A percentile compares a stretch with the other conserved stretches of the same genome.
These are phyloP conservation scores for Malus hybrid DNA, from an alignment of 331 rosid species.

Conservation along the genomic window DNA sequence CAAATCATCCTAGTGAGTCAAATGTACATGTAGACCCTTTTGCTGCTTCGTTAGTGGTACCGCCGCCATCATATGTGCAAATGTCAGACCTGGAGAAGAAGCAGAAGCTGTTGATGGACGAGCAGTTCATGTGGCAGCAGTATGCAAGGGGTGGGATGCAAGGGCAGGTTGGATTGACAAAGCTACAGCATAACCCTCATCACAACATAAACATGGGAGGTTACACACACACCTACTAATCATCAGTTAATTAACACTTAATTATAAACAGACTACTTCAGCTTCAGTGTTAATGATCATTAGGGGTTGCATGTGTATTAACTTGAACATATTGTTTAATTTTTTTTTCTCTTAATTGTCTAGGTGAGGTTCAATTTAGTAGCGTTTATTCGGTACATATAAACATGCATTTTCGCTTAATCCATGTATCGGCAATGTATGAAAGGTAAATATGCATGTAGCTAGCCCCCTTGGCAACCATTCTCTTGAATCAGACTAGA, in stretches of 20 bases:
- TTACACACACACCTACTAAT: constrained; percentile 43
- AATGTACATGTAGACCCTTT: constrained; percentile 46
- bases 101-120: constrained; percentile 63
- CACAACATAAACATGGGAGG: constrained; percentile 40
- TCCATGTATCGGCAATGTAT: background rate
- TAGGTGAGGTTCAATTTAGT: background rate
- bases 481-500: background rate
- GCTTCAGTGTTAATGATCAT: background rate
- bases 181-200: constrained; percentile 33
- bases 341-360: background rate
- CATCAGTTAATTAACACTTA: background rate
- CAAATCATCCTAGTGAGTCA: background rate
- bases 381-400: background rate
- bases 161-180: constrained; percentile 39
- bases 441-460: background rate
- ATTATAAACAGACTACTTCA: background rate
- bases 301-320: background rate
- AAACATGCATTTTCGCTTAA: background rate
- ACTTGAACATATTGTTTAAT: background rate
- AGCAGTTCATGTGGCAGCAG: constrained; percentile 87
- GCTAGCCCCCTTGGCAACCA: background rate
- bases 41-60: constrained; percentile 62
- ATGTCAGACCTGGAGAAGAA: constrained; percentile 91
- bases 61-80: constrained; percentile 83
- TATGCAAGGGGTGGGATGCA: constrained; percentile 58